Conservation (phyloP, 129 eudicot species). For the Saposhnikovia divaricata region DNA sequence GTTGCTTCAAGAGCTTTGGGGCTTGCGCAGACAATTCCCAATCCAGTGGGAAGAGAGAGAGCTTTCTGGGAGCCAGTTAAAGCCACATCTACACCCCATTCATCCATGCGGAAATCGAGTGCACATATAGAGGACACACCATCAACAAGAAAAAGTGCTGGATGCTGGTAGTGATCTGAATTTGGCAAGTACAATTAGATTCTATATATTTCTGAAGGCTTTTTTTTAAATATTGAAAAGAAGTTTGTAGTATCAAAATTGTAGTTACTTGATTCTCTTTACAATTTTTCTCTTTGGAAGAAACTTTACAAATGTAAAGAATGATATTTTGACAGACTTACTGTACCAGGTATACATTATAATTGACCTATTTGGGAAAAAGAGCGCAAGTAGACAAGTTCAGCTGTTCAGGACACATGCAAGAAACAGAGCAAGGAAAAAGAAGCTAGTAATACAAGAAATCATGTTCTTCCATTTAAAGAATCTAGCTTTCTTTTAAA, state of each 20-base stretch:
- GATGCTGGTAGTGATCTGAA: conserved; percentile 91
- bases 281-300: background rate
- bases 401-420: background rate
- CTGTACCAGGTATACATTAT: background rate
- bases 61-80: conserved; percentile 97
- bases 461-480: background rate
- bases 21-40: conserved; percentile 95
- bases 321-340: background rate
- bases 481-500: background rate
- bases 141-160: conserved; percentile 85
- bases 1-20: conserved; percentile 90
- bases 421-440: background rate
- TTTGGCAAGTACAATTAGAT: background rate
- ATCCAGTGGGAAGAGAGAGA: conserved; percentile 97
- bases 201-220: background rate
- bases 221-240: background rate
- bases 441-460: background rate
- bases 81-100: conserved; percentile 98
- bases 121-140: conserved; percentile 99
- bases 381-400: background rate
- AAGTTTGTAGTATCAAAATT: background rate
- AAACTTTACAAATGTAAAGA: background rate
- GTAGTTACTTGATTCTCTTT: background rate
- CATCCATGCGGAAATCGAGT: conserved; percentile 98
- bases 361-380: background rate